These are phyloP conservation scores for Aspergillus sp. DNA, from an alignment of 2,329 filamentous ascomycete genomes.

Conservation along the genomic window DNA sequence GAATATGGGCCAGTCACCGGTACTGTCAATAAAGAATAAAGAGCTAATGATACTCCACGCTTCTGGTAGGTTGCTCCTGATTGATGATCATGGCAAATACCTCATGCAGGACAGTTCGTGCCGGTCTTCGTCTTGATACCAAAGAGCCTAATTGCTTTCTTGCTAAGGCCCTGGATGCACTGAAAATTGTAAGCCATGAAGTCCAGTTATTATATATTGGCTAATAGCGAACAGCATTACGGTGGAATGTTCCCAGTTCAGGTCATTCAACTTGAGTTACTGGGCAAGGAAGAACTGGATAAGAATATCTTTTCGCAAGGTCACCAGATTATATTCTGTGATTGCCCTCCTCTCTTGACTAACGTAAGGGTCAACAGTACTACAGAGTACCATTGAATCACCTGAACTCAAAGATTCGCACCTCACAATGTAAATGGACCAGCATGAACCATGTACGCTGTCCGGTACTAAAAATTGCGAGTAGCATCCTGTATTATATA, in stretches of 20 bases:
- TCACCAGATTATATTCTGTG: slow-evolving; percentile 19
- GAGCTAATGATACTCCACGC: slow-evolving; percentile 67
- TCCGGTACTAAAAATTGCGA: slow-evolving; percentile 1
- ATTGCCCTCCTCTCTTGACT: neutral
- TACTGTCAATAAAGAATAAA: slow-evolving; percentile 64
- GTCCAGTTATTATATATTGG: neutral
- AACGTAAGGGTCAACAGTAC: slow-evolving; percentile 40
- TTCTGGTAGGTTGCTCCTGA: slow-evolving; percentile 50
- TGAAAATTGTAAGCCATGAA: slow-evolving; percentile 49
- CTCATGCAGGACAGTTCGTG: slow-evolving; percentile 30
- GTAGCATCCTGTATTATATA: slow-evolving; percentile 64
- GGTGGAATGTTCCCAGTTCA: slow-evolving; percentile 66
- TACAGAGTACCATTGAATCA: slow-evolving; percentile 63
- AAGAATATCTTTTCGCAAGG: slow-evolving; percentile 44
- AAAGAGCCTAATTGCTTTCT: slow-evolving; percentile 55
- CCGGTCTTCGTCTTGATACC: slow-evolving; percentile 38
- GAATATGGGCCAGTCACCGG: slow-evolving; percentile 59
- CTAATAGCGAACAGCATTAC: slow-evolving; percentile 48
- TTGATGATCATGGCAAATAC: slow-evolving; percentile 6
- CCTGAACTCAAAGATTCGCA: slow-evolving; percentile 63
- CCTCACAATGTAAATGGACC: slow-evolving; percentile 56
- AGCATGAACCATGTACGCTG: too few relatives aligned
- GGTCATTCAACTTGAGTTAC: slow-evolving; percentile 68
- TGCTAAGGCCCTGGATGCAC: slow-evolving; percentile 57
- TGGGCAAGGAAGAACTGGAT: slow-evolving; percentile 47